Evolutionary conservation across 2,329 filamentous ascomycete genomes (phyloP).

Genomic region (Pyricularia grisea): DNA sequence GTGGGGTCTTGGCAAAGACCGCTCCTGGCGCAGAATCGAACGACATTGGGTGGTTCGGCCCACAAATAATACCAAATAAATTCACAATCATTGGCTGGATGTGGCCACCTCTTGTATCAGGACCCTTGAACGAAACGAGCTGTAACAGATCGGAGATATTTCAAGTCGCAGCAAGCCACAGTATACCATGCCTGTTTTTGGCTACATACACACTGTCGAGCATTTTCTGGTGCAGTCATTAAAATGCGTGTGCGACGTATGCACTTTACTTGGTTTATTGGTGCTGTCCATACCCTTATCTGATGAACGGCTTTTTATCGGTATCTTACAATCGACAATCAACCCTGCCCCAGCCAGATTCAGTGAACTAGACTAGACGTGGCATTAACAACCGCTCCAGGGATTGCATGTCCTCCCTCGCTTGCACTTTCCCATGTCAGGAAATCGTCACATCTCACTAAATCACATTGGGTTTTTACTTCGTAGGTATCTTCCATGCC

Average conservation of each 20-base stretch:
- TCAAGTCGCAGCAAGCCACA: background rate
- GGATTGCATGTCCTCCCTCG: background rate
- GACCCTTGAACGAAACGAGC: constrained; percentile 4
- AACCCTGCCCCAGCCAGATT: background rate
- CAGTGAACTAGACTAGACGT: background rate
- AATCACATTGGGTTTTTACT: too few relatives aligned
- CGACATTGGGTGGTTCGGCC: background rate
- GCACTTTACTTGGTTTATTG: background rate
- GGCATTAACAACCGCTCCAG: background rate
- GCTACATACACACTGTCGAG: background rate
- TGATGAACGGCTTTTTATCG: background rate
- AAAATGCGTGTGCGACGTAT: background rate
- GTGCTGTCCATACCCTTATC: background rate
- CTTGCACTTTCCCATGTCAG: background rate
- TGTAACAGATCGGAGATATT: constrained; percentile 4
- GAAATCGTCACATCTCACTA: background rate
- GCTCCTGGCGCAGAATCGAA: background rate
- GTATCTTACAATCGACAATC: background rate
- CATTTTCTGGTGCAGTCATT: background rate
- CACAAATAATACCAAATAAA: background rate
- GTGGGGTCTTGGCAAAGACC: background rate
- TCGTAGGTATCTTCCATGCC: too few relatives aligned
- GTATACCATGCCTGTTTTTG: background rate
- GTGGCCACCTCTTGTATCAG: constrained; percentile 1
- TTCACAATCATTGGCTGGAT: background rate